Percentiles rank a stretch among this genome's conserved stretches.
Conservation (phyloP, 2,329 filamentous ascomycete species). For the Thielaviopsis punctulata region DNA sequence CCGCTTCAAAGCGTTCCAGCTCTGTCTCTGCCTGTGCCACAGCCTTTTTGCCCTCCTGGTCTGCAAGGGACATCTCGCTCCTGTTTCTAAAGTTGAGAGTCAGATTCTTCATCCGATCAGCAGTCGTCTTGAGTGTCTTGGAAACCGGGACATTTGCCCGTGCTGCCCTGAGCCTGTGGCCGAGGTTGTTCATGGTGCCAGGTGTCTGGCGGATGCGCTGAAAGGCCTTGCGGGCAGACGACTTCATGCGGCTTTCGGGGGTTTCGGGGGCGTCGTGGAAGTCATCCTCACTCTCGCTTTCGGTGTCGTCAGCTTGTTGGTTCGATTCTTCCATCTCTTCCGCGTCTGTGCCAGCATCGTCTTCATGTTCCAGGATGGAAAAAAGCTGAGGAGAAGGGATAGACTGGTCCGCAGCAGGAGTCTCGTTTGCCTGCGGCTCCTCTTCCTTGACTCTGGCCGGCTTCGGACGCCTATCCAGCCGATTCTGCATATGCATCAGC, state of each 20-base stretch:
- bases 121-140: no score
- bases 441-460: not conserved
- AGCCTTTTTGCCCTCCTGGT: not conserved
- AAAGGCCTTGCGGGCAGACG: not conserved
- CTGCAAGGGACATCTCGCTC: no score
- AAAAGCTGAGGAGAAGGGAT: conserved; percentile 4
- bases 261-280: no score
- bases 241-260: not conserved
- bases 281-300: no score
- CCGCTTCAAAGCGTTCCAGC: not conserved
- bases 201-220: not conserved
- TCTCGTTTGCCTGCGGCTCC: no score
- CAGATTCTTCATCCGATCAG: not conserved
- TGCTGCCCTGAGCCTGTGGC: not conserved
- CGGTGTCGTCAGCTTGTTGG: no score
- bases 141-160: no score
- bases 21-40: not conserved
- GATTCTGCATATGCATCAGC: not conserved
- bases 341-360: no score
- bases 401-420: no score
- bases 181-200: not conserved
- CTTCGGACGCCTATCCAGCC: not conserved
- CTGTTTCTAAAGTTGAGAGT: no score
- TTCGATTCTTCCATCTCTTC: no score
- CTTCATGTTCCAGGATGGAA: no score